Evolutionary conservation across 495 filamentous ascomycete species (phyloP).

Genomic region (Rhypophila decipiens): DNA sequence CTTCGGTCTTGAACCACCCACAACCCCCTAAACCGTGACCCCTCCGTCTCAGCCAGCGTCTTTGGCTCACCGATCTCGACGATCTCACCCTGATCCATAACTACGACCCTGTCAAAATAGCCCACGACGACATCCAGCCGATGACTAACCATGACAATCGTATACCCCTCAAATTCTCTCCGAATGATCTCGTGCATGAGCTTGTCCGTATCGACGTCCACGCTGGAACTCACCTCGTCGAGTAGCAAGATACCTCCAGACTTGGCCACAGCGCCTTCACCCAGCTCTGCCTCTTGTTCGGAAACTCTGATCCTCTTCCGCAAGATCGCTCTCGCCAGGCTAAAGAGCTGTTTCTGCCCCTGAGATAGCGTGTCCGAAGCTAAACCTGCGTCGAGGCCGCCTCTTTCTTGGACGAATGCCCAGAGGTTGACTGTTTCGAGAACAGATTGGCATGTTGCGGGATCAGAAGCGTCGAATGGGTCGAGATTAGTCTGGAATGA

Average conservation of each 20-base stretch:
- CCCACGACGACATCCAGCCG: slow-evolving; percentile 39
- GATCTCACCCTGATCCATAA: slow-evolving; percentile 37
- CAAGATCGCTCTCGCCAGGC: slow-evolving; percentile 56
- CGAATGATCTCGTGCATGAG: slow-evolving; percentile 38
- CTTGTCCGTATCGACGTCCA: slow-evolving; percentile 40
- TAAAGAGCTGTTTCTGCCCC: slow-evolving; percentile 60
- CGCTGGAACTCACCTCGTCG: slow-evolving; percentile 37
- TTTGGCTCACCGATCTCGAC: slow-evolving; percentile 36
- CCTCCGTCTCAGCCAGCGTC: slow-evolving; percentile 20
- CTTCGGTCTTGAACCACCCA: slow-evolving; percentile 17
- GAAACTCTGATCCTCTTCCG: slow-evolving; percentile 21
- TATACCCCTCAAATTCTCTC: slow-evolving; percentile 38
- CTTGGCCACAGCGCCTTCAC: slow-evolving; percentile 2
- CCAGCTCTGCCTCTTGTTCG: too few species aligned
- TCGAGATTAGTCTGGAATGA: slow-evolving; percentile 39
- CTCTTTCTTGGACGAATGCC: slow-evolving; percentile 41
- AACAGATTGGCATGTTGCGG: slow-evolving; percentile 36
- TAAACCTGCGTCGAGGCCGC: slow-evolving; percentile 46
- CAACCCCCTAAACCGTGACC: slow-evolving; percentile 31
- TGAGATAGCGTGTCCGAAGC: slow-evolving; percentile 47
- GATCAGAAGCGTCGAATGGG: slow-evolving; percentile 23
- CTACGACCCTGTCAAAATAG: slow-evolving; percentile 38
- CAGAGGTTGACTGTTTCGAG: slow-evolving; percentile 46
- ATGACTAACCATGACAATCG: slow-evolving; percentile 43
- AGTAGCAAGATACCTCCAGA: slow-evolving; percentile 30